These are phyloP conservation scores for Fusarium sp. DNA, from an alignment of 2,329 filamentous ascomycete species.

Conservation along the genomic window DNA sequence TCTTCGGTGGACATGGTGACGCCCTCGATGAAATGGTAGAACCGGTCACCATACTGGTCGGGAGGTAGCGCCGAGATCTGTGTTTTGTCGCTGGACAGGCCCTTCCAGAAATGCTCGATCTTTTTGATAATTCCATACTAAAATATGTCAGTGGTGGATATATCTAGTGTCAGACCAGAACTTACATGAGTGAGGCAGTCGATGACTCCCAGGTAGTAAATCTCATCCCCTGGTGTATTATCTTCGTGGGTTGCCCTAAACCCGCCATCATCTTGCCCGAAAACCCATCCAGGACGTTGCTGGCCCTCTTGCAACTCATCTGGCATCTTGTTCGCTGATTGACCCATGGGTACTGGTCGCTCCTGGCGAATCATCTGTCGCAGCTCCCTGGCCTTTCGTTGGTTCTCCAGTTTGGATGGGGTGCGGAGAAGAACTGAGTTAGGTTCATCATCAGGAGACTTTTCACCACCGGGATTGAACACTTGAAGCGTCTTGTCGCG, in stretches of 20 bases:
- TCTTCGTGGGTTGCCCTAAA: conserved; percentile 94
- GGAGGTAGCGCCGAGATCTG: conserved; percentile 95
- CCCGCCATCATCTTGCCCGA: conserved; percentile 94
- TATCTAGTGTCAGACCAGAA: conserved; percentile 39
- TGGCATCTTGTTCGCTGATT: conserved; percentile 86
- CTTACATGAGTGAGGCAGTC: conserved; percentile 96
- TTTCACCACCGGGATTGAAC: conserved; percentile 87
- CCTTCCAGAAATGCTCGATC: conserved; percentile 97
- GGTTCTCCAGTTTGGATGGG: conserved; percentile 91
- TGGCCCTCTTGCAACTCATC: conserved; percentile 84
- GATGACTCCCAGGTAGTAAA: conserved; percentile 98
- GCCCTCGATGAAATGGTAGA: conserved; percentile 89
- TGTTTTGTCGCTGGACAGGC: conserved; percentile 81
- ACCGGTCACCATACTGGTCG: conserved; percentile 90
- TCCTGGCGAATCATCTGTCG: conserved; percentile 93
- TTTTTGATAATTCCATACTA: conserved; percentile 96
- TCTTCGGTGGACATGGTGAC: conserved; percentile 93
- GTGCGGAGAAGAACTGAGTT: conserved; percentile 82
- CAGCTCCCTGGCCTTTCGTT: conserved; percentile 89
- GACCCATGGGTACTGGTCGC: conserved; percentile 90
- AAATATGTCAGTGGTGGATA: conserved; percentile 42
- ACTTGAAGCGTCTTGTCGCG: conserved; percentile 90
- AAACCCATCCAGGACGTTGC: conserved; percentile 77
- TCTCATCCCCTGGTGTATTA: conserved; percentile 84
- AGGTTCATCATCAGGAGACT: conserved; percentile 65